Base-by-base conservation (phyloP, 768 basidiomycete genomes). In the Rhodotorula kratochvilovae region DNA sequence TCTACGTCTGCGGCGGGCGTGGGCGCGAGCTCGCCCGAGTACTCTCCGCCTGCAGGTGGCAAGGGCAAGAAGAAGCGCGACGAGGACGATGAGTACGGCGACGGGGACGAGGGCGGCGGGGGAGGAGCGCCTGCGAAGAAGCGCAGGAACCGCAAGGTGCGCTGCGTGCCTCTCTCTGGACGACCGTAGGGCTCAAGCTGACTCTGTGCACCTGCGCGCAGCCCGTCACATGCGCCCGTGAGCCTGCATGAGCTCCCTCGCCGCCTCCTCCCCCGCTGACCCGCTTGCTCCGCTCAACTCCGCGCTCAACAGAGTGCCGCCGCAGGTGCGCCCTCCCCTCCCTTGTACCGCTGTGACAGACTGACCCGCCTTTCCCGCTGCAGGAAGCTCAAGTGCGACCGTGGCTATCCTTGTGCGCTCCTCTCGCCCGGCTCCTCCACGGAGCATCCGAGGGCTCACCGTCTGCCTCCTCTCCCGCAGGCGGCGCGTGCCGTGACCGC, bases 321-420 rank as follows among this genome's bases (percentile, higher is more conserved):
- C 59, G 60, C 31, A 56, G 58, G 63, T 66, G 21, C 33, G 63
- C 36, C 5, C 19, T n/a, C 45, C 55, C 0, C 16, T 12, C 36
- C 27, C 25, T 35, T n/a, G 3, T 2, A 5, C 29, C 16, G 35
- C 6, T 6, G 39, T 35, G 27, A 4, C n/a, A 7, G 10, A n/a
- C 31, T 70, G 48, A 45, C 35, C 3, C 57, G 25, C 13, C 12
- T 62, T 31, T 33, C 10, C 16, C 8, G n/a, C 61, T 3, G 21
- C 33, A 65, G 63, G 46, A 71, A 71, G 48, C 54, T 71, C 50
- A 71, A 71, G 56, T 71, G 70, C 65, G 70, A 71, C 45, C 61
- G 70, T 31, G 70, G 70, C 1, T 71, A 67, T 25, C 70, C 70
- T 35, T 71, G 70, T 71, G 12, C 8, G 64, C 46, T 54, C 19